These are phyloP conservation scores for Halocafeteria seosinensis DNA, from an alignment of 108 stramenopile genomes.

Conservation along the genomic window DNA sequence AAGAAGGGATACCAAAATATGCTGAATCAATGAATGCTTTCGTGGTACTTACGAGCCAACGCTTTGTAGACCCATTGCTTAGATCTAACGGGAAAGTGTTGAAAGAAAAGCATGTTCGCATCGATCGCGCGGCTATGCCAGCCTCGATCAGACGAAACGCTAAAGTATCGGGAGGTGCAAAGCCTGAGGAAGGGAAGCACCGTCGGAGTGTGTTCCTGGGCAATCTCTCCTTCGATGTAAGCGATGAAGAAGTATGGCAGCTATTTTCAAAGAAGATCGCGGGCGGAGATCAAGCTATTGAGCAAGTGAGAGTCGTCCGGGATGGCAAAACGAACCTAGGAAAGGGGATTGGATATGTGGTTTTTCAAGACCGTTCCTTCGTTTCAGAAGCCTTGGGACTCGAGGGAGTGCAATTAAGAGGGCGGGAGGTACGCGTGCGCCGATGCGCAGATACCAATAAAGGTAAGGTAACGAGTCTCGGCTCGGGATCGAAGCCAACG, in stretches of 20 bases:
- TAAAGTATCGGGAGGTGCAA: background rate
- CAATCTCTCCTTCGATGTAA: background rate
- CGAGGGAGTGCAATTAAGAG: no score
- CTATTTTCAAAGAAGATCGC: background rate
- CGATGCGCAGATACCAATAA: no score
- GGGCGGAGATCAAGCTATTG: background rate
- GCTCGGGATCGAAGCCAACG: no score
- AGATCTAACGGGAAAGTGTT: background rate
- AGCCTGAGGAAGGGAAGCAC: background rate
- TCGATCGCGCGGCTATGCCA: no score
- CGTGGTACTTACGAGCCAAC: background rate
- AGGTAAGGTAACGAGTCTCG: no score
- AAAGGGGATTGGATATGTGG: background rate
- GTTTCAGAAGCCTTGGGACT: no score
- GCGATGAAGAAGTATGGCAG: background rate
- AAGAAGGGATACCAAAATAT: background rate
- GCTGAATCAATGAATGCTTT: background rate
- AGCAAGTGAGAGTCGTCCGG: background rate
- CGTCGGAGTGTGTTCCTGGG: background rate
- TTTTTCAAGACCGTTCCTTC: no score
- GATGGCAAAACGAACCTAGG: background rate
- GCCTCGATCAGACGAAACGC: no score
- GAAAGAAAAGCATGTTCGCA: background rate
- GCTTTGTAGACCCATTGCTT: background rate
- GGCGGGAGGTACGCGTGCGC: no score